A percentile compares a stretch with the other conserved stretches of the same genome.
Evolutionary conservation across 2,329 filamentous ascomycete genomes (phyloP).

Genomic region (Shiraia sp.): DNA sequence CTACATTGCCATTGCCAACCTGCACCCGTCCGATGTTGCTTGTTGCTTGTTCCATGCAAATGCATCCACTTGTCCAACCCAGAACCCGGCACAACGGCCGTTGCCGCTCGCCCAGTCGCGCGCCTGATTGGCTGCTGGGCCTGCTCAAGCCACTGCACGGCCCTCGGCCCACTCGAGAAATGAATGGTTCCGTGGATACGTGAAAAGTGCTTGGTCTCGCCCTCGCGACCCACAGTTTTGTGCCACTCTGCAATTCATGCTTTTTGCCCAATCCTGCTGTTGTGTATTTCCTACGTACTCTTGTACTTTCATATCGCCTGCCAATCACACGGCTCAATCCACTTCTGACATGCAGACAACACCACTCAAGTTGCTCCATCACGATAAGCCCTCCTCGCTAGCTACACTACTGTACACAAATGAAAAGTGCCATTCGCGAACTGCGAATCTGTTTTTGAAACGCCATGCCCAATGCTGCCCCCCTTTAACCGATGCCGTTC

Average conservation of each 20-base stretch:
- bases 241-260: background rate
- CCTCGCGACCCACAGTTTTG: conserved; percentile 1
- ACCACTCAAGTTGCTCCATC: background rate
- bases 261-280: conserved; percentile 2
- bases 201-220: conserved; percentile 2
- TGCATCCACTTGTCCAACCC: background rate
- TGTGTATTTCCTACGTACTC: too few relatives aligned
- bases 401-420: conserved; percentile 6
- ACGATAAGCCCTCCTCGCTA: background rate
- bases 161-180: conserved; percentile 3
- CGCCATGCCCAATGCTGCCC: conserved; percentile 30
- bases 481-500: conserved; percentile 12
- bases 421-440: conserved; percentile 11
- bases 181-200: conserved; percentile 6
- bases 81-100: background rate
- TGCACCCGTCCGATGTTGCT: background rate
- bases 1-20: too few relatives aligned
- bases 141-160: background rate
- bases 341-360: background rate
- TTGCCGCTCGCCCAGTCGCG: background rate
- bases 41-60: background rate
- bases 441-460: conserved; percentile 21
- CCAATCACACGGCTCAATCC: too few relatives aligned
- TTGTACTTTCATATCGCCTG: too few relatives aligned
- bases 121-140: background rate